Evolutionary conservation across 2,329 filamentous ascomycete species (phyloP), one percentile per base, ranked within the genome.

Genomic region (Colletotrichum aenigma): DNA sequence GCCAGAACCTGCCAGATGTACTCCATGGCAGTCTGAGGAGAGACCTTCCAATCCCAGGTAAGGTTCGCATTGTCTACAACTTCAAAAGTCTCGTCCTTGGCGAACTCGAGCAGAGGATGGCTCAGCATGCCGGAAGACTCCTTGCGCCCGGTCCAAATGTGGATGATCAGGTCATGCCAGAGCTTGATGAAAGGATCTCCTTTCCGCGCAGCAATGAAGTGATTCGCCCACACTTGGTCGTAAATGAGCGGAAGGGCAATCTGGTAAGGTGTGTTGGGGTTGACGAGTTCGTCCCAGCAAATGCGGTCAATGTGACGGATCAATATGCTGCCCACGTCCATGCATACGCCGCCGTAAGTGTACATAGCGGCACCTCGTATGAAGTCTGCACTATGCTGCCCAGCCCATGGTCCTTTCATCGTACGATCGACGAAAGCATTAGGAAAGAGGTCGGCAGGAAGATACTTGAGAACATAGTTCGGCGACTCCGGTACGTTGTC

Each of bases 311-410:
- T 75, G 38, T 84, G 79, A 1, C 83, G 82, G 62, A 88, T 83
- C 0, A 88, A 78, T 21, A 87, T 84, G 6, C 84, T 85, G 2
- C 86, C 85, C 1, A 84, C 84, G 15, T 88, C 87, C 67, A 88
- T 83, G 82, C 84, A 88, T 3, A 86, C 81, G 0, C 87, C 87
- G 0, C 86, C 87, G 36, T 87, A 82, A 8, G 83, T 78, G 68
- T 82, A 85, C 4, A 88, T 71, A 4, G 86, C 78, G 0, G 86
- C 82, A 0, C 88, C 81, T 1, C 89, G 85, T 7, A 90, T 80
- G 1, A 90, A 81, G 68, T 90, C 89, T 4, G 86, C 86, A 1
- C 83, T 84, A 75, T 90, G 88, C 2, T 83, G 83, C 2, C 85
- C 87, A 2, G 83, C 81, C 68, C 84, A 84, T 0, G 84, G 84